phyloP scores from a whole-genome alignment of 1,284 basidiomycete genomes.

The Cutaneotrichosporon dermatis region DNA sequence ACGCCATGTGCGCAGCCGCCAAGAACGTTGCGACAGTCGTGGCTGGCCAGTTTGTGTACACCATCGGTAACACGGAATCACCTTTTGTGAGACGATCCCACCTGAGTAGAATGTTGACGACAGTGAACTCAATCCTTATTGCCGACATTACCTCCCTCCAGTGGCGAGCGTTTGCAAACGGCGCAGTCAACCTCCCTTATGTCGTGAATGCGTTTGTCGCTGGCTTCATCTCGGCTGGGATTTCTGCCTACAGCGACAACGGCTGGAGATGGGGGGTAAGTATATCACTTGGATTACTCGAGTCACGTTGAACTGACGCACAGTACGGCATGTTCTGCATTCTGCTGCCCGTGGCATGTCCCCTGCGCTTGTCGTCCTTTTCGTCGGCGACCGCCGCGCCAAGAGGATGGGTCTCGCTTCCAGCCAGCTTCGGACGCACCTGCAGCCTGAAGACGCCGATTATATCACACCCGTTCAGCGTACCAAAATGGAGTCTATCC shows the following conservation, averaged over 20 bases:
- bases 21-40: slow-evolving; percentile 30
- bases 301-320: too few relatives aligned
- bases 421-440: not conserved
- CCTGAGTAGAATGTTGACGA: slow-evolving; percentile 23
- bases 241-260: slow-evolving; percentile 47
- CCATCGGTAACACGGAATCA: slow-evolving; percentile 35
- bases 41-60: slow-evolving; percentile 36
- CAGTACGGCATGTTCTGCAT: slow-evolving; percentile 46
- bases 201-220: slow-evolving; percentile 45
- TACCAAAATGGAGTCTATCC: not conserved
- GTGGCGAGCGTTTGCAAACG: slow-evolving; percentile 67
- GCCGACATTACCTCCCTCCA: slow-evolving; percentile 71
- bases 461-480: too few relatives aligned
- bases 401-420: slow-evolving; percentile 2
- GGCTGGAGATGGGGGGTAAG: slow-evolving; percentile 63
- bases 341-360: slow-evolving; percentile 35
- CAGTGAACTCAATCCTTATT: slow-evolving; percentile 12
- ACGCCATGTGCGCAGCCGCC: slow-evolving; percentile 31
- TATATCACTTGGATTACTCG: too few relatives aligned
- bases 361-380: slow-evolving; percentile 24
- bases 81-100: slow-evolving; percentile 18
- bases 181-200: slow-evolving; percentile 62
- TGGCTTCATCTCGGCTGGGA: slow-evolving; percentile 56
- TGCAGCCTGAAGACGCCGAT: too few relatives aligned
- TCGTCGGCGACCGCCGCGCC: slow-evolving; percentile 5